These are phyloP conservation scores for Colletotrichum sp. DNA, from an alignment of 2,329 filamentous ascomycete species.

Conservation along the genomic window DNA sequence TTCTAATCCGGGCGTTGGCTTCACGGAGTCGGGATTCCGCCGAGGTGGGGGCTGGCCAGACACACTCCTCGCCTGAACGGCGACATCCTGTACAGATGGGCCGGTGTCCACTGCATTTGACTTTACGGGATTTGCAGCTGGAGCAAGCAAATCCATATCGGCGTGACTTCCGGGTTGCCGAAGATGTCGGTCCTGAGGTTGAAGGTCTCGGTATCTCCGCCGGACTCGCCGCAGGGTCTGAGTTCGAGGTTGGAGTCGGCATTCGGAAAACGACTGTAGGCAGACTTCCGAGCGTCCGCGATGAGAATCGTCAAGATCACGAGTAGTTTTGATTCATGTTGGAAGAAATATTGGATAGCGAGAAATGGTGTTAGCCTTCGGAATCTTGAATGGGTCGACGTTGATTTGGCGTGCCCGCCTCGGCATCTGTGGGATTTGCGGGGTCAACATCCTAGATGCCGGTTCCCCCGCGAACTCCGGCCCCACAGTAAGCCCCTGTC, in stretches of 20 bases:
- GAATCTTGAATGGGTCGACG: background rate
- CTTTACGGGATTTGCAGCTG: slow-evolving; percentile 16
- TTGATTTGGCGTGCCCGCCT: background rate
- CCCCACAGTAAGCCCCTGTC: background rate
- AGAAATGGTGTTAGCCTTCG: background rate
- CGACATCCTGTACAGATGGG: slow-evolving; percentile 12
- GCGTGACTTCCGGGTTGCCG: background rate
- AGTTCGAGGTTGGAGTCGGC: background rate
- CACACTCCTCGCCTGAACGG: slow-evolving; percentile 5
- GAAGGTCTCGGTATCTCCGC: background rate
- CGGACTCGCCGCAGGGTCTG: background rate
- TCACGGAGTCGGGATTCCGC: slow-evolving; percentile 1
- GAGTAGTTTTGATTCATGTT: background rate
- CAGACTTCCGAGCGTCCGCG: background rate
- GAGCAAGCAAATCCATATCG: slow-evolving; percentile 16
- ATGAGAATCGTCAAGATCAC: background rate
- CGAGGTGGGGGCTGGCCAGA: background rate
- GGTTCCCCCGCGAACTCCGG: background rate
- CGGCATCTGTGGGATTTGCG: background rate
- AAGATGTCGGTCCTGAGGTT: background rate
- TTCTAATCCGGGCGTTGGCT: slow-evolving; percentile 8
- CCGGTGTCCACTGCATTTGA: slow-evolving; percentile 17
- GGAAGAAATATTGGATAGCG: background rate
- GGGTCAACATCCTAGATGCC: background rate
- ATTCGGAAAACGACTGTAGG: background rate